These are phyloP conservation scores for Solanum clarkiae DNA, from an alignment of 257 asterid species.

Conservation along the genomic window DNA sequence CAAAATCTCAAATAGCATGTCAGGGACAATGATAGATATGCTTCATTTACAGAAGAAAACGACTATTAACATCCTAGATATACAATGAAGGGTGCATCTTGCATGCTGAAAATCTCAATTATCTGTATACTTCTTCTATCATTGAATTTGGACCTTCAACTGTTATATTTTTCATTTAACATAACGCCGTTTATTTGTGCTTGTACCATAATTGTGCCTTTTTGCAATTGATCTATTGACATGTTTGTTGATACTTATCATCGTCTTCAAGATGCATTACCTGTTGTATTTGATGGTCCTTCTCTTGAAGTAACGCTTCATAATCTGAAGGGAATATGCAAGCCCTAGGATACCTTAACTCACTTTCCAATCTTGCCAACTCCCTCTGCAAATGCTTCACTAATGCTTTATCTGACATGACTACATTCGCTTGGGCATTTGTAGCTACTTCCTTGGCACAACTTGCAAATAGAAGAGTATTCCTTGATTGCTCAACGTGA, in stretches of 20 bases:
- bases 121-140: neutral
- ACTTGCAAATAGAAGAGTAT: slow-evolving; percentile 17
- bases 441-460: slow-evolving; percentile 20
- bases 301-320: neutral
- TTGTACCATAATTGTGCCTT: neutral
- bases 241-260: neutral
- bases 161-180: neutral
- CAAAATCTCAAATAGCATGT: neutral
- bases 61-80: neutral
- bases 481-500: slow-evolving; percentile 18
- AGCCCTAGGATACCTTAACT: slow-evolving; percentile 4
- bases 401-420: slow-evolving; percentile 5
- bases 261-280: neutral
- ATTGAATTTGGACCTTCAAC: neutral
- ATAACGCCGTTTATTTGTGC: neutral
- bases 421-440: slow-evolving; percentile 11
- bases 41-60: neutral
- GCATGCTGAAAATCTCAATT: neutral
- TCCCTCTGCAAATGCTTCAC: slow-evolving; percentile 12
- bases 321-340: slow-evolving; percentile 6
- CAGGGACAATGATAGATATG: neutral
- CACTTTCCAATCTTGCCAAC: slow-evolving; percentile 9
- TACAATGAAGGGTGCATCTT: neutral
- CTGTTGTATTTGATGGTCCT: slow-evolving; percentile 4
- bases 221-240: neutral